Conservation (phyloP, 345 rosid species). For the Citrus sp. region DNA sequence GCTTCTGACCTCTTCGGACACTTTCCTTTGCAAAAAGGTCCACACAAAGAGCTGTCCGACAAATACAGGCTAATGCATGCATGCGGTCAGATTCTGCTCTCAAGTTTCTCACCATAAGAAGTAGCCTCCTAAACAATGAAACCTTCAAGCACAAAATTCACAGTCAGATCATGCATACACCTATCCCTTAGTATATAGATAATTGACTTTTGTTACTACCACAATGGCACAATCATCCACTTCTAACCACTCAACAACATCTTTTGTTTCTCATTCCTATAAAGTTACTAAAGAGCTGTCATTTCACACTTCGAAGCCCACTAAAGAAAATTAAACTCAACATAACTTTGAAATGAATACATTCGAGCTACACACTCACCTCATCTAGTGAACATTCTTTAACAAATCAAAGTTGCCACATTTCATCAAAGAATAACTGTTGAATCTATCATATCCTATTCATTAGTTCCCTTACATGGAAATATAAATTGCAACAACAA, state of each 20-base stretch:
- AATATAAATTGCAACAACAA: background rate
- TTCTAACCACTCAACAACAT: background rate
- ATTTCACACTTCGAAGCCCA: background rate
- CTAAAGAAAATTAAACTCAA: background rate
- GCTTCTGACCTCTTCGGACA: constrained; percentile 96
- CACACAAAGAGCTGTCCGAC: constrained; percentile 97
- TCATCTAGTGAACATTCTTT: background rate
- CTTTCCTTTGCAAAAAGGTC: constrained; percentile 97
- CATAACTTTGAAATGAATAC: background rate
- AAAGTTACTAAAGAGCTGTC: background rate
- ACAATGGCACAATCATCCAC: background rate
- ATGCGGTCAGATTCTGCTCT: constrained; percentile 98
- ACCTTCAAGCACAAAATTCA: constrained; percentile 54
- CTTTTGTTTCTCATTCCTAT: background rate
- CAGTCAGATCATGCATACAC: constrained; percentile 9
- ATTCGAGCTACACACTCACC: background rate
- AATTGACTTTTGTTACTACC: background rate
- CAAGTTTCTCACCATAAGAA: constrained; percentile 95
- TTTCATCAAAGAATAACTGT: background rate
- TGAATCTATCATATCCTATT: background rate
- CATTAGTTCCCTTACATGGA: background rate
- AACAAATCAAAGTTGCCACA: background rate
- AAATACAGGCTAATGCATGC: constrained; percentile 97
- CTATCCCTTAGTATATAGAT: background rate
- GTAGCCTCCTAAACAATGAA: constrained; percentile 87